A percentile compares a stretch with the other conserved stretches of the same genome.
These are phyloP conservation scores for Picea glauca DNA, from an alignment of 75 land plant species.

Conservation along the genomic window DNA sequence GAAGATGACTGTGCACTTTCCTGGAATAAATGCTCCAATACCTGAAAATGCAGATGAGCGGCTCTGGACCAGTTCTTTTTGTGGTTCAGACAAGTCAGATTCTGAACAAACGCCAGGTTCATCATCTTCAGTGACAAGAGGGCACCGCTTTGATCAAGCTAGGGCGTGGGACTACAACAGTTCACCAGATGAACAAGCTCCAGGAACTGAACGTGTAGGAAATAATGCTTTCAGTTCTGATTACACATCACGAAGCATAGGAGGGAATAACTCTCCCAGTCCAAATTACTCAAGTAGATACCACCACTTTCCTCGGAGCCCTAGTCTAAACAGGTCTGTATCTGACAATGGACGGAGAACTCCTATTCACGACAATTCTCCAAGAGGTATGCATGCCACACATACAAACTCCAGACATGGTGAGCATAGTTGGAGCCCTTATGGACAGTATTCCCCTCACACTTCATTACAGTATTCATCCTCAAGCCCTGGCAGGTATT, in stretches of 20 bases:
- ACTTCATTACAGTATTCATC: constrained; percentile 7
- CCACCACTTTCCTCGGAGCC: neutral
- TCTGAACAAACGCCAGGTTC: constrained; percentile 12
- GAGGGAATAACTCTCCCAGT: constrained; percentile 24
- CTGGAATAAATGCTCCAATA: constrained; percentile 93
- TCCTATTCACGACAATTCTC: constrained; percentile 17
- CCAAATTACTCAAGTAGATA: constrained; percentile 9
- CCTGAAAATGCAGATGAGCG: constrained; percentile 71
- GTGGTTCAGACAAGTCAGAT: constrained; percentile 4
- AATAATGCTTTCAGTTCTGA: neutral
- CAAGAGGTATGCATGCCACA: neutral
- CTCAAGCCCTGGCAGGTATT: constrained; percentile 5
- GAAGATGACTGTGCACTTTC: constrained; percentile 76
- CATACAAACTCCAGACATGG: constrained; percentile 4
- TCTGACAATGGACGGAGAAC: constrained; percentile 38
- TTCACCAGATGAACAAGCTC: constrained; percentile 33
- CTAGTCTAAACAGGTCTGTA: constrained; percentile 30
- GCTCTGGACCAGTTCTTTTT: constrained; percentile 44
- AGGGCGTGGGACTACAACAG: constrained; percentile 27
- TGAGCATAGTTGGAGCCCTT: constrained; percentile 13
- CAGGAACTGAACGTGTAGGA: constrained; percentile 17
- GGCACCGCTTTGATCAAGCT: constrained; percentile 19
- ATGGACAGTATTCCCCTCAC: constrained; percentile 14
- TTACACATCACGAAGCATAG: constrained; percentile 9
- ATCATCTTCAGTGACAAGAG: constrained; percentile 12